phyloP scores from a whole-genome alignment of 441 rosid species.

The Jatropha podagrica region DNA sequence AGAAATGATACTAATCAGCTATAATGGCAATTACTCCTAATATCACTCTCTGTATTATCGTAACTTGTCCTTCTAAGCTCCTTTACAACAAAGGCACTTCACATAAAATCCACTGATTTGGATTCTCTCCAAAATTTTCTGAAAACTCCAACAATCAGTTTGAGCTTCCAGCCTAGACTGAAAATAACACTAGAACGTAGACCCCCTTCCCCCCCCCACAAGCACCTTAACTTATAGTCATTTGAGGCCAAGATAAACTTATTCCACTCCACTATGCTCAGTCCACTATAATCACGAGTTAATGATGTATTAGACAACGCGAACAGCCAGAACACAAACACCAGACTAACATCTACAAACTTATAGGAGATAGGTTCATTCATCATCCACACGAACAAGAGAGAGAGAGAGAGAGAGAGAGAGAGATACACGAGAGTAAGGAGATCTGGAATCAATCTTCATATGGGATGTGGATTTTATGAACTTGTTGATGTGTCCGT shows the following conservation, averaged over 20 bases:
- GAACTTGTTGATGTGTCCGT: conserved; percentile 20
- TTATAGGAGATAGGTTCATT: not conserved
- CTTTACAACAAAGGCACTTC: not conserved
- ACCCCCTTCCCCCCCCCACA: not conserved
- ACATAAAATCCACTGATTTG: not conserved
- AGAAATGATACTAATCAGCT: not conserved
- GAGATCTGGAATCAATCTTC: conserved; percentile 37
- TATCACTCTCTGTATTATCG: not conserved
- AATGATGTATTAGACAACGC: not conserved
- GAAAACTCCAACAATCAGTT: not conserved
- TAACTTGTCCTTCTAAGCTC: not conserved
- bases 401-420: not conserved
- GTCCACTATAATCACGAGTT: not conserved
- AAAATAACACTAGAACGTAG: not conserved
- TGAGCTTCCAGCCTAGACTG: not conserved
- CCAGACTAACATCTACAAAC: not conserved
- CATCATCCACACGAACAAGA: not conserved
- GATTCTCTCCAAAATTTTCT: not conserved
- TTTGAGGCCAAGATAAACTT: not conserved
- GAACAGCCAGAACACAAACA: not conserved
- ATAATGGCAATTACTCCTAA: not conserved
- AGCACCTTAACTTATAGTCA: not conserved
- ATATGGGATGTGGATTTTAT: conserved; percentile 20
- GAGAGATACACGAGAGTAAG: conserved; percentile 42
- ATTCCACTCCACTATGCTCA: not conserved